Conservation (phyloP, 345 rosid species). For the Bruguiera gymnorhiza region DNA sequence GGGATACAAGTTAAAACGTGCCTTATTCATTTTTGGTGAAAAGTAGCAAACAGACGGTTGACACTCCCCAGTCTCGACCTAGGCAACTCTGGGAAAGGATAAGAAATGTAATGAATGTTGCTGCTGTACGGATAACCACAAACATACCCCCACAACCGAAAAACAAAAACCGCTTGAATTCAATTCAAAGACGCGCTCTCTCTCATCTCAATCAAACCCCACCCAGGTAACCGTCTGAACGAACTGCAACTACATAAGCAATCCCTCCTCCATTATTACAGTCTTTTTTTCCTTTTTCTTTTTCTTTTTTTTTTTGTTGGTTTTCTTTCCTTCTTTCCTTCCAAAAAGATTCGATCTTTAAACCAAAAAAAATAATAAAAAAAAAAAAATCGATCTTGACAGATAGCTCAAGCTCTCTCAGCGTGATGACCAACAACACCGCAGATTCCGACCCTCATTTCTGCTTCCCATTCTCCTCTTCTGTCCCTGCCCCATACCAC, state of each 20-base stretch:
- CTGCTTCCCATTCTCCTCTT: constrained; percentile 25
- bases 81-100: neutral
- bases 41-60: no score
- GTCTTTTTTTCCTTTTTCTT: neutral
- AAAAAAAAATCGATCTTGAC: no score
- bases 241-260: constrained; percentile 13
- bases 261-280: constrained; percentile 1
- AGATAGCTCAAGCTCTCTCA: neutral
- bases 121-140: constrained; percentile 2
- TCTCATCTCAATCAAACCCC: neutral
- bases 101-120: neutral
- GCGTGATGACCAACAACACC: constrained; percentile 9
- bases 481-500: constrained; percentile 20
- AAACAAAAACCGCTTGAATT: neutral
- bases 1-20: no score
- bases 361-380: no score
- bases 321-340: neutral
- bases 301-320: no score
- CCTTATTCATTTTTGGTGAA: no score
- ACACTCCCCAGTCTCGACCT: accelerated
- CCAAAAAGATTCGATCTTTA: neutral
- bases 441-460: constrained; percentile 12
- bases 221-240: neutral
- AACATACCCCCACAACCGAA: neutral
- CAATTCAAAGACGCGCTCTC: neutral